These are phyloP conservation scores for Hericium erinaceus DNA, from an alignment of 768 basidiomycete species.

Conservation along the genomic window DNA sequence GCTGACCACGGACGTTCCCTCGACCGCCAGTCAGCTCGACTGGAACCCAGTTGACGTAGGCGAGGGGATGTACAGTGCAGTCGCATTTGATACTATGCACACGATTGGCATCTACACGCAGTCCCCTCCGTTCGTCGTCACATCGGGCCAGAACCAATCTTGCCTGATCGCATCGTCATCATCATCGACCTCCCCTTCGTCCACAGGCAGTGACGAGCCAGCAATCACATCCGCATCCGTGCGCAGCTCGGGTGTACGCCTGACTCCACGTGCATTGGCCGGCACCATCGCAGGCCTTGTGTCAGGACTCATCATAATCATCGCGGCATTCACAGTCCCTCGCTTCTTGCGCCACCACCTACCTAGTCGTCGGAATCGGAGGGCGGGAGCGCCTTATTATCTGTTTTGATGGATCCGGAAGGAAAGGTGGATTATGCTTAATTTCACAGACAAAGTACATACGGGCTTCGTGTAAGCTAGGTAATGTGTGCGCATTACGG, in stretches of 20 bases:
- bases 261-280: slow-evolving; percentile 15
- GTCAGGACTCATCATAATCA: slow-evolving; percentile 14
- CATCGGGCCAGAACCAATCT: neutral
- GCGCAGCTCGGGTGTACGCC: neutral
- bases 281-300: slow-evolving; percentile 21
- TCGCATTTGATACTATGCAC: slow-evolving; percentile 18
- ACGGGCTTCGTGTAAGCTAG: neutral
- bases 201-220: neutral
- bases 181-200: neutral
- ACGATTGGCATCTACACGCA: slow-evolving; percentile 13
- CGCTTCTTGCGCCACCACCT: slow-evolving; percentile 14
- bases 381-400: slow-evolving; percentile 11
- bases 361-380: slow-evolving; percentile 7
- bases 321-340: slow-evolving; percentile 19
- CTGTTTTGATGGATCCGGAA: neutral
- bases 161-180: slow-evolving; percentile 14
- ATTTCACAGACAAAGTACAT: neutral
- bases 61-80: slow-evolving; percentile 25
- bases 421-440: neutral
- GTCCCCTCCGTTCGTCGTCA: slow-evolving; percentile 25
- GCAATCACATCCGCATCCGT: slow-evolving; percentile 1
- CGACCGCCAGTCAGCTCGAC: slow-evolving; percentile 15
- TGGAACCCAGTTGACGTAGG: slow-evolving; percentile 26
- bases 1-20: slow-evolving; percentile 19
- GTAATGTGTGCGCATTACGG: slow-evolving; percentile 7